Percentiles rank a stretch among this genome's conserved stretches.
Conservation (phyloP, 2,329 filamentous ascomycete species). For the Fusarium palustre region DNA sequence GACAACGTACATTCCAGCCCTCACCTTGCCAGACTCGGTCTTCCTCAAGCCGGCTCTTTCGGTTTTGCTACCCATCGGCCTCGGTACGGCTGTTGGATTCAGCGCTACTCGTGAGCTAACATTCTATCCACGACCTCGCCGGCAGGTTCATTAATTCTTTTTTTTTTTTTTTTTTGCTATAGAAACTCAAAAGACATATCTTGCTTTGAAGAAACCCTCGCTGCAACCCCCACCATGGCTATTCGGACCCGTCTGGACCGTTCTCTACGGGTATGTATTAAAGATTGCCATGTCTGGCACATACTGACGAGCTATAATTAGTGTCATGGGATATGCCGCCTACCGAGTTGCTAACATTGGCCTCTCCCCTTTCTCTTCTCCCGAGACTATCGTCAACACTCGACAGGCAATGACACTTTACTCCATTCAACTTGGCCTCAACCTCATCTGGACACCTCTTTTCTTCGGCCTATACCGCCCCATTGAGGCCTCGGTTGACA, state of each 20-base stretch:
- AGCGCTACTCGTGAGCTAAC: conserved; percentile 69
- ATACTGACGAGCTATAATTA: conserved; percentile 29
- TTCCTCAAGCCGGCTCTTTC: conserved; percentile 79
- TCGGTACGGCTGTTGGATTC: conserved; percentile 81
- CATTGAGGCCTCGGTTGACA: conserved; percentile 78
- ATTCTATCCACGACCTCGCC: neutral
- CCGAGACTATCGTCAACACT: conserved; percentile 67
- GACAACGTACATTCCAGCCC: conserved; percentile 82
- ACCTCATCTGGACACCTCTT: conserved; percentile 90
- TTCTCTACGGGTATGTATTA: conserved; percentile 66
- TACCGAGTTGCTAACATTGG: conserved; percentile 78
- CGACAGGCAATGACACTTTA: conserved; percentile 82
- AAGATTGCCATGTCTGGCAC: neutral
- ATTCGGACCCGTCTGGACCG: conserved; percentile 74
- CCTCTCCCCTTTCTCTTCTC: conserved; percentile 66
- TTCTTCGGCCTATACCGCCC: conserved; percentile 86
- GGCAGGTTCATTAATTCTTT: conserved; percentile 2
- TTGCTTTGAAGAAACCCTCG: conserved; percentile 74
- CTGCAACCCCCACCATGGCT: conserved; percentile 69
- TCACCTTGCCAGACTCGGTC: conserved; percentile 78
- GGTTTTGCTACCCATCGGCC: conserved; percentile 78
- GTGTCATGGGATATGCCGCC: conserved; percentile 87
- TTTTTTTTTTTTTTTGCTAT: conserved; percentile 47
- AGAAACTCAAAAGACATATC: conserved; percentile 71
- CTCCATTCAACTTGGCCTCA: conserved; percentile 85